Base-by-base conservation (phyloP, 2,329 filamentous ascomycete species). In the Arthroderma sp. region DNA sequence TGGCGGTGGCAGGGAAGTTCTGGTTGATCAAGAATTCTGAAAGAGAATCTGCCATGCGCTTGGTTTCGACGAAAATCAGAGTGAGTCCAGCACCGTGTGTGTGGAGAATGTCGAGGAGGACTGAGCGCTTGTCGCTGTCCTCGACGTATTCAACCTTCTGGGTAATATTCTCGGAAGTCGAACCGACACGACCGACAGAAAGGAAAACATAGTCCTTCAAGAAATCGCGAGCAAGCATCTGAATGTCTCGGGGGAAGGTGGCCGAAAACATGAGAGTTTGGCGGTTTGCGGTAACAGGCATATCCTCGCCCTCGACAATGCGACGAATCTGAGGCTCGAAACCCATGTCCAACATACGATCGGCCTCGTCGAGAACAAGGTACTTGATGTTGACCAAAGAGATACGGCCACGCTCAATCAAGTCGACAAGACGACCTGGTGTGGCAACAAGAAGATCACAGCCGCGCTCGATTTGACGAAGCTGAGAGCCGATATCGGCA, bases 291-390 rank as follows among this genome's bases (percentile, higher is more conserved):
- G 89, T 85, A 43, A 69, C 67, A 47, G 91, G 91, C 91, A 98
- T 98, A 59, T 98, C 91, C 71, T 96, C 91, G 49, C 87, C 87
- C 70, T 96, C 89, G 38, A 98, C 91, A 60, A 98, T 96, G 59
- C 89, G 85, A 61, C 91, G 88, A 63, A 98, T 98, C 72, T 98
- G 91, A 60, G 91, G 91, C 75, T 98, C 91, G 76, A 98, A 98
- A 91, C 91, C 91, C 91, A 98, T 98, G 77, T 98, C 91, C 76
- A 98, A 77, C 91, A 98, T 98, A 66, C 91, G 91, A 74, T 98
- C 91, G 67, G 91, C 91, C 78, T 98, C 91, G 58, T 98, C 91
- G 45, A 98, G 85, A 57, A 98, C 86, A 50, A 98, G 78, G 65
- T 98, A 98, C 75, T 95, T 96, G 77, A 98, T 98, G 77, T 94